These are phyloP conservation scores for Fusarium sp. DNA, from an alignment of 2,329 filamentous ascomycete species.

Conservation along the genomic window DNA sequence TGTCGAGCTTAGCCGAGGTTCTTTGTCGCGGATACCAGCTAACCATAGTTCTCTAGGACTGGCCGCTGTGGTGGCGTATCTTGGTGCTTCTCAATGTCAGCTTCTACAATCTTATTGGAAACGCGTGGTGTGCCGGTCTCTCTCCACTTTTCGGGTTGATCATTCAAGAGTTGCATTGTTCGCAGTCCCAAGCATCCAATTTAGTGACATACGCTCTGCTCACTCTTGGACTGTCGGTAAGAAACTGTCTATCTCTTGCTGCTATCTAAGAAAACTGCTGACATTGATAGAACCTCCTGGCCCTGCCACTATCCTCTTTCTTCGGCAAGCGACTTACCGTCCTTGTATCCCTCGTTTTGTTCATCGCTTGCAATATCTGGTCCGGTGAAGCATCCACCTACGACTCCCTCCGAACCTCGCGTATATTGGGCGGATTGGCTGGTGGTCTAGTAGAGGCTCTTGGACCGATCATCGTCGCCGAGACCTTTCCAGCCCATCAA, in stretches of 20 bases:
- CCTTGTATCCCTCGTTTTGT: background rate
- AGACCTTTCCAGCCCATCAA: slow-evolving; percentile 1
- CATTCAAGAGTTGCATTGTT: slow-evolving; percentile 9
- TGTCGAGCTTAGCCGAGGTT: rapidly evolving
- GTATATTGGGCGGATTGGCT: slow-evolving; percentile 4
- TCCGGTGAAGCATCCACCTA: slow-evolving; percentile 1
- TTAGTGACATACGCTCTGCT: slow-evolving; percentile 2
- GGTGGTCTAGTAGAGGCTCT: slow-evolving; percentile 15
- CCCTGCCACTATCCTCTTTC: background rate
- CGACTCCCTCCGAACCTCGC: background rate
- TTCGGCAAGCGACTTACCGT: slow-evolving; percentile 5
- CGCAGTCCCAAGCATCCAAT: background rate
- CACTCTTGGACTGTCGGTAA: slow-evolving; percentile 7
- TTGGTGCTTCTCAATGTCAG: slow-evolving; percentile 4
- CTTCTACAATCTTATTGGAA: slow-evolving; percentile 7
- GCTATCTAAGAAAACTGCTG: background rate
- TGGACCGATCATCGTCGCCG: slow-evolving; percentile 14
- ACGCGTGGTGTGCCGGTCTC: slow-evolving; percentile 16
- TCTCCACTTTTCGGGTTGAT: slow-evolving; percentile 9
- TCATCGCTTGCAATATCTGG: slow-evolving; percentile 14
- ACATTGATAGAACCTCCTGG: slow-evolving; percentile 2
- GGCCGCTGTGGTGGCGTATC: slow-evolving; percentile 19
- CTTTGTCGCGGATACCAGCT: background rate
- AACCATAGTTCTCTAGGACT: background rate
- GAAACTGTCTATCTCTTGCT: background rate